A percentile compares a stretch with the other conserved stretches of the same genome.
Evolutionary conservation across 2,329 filamentous ascomycete species (phyloP).

Genomic region (Epichloe aotearoae): DNA sequence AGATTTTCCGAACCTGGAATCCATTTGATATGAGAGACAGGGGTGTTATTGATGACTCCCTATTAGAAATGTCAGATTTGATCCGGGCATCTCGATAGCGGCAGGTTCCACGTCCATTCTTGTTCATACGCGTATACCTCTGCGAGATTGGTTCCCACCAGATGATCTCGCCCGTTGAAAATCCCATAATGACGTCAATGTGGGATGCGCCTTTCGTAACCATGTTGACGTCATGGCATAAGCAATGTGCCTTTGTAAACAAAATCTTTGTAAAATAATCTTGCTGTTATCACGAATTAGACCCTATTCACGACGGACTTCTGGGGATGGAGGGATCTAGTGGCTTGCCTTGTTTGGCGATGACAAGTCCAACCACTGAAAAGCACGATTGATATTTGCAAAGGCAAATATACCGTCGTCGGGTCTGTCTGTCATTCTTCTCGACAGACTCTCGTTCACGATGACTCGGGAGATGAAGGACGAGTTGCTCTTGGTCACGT

Average conservation of each 20-base stretch:
- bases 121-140: conserved; percentile 89
- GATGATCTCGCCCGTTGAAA: conserved; percentile 91
- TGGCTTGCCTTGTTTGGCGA: conserved; percentile 51
- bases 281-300: conserved; percentile 37
- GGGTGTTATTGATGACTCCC: conserved; percentile 76
- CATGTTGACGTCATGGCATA: conserved; percentile 86
- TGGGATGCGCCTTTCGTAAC: conserved; percentile 68
- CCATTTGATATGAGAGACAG: conserved; percentile 83
- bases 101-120: conserved; percentile 50
- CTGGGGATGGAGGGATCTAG: not conserved
- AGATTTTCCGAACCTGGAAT: conserved; percentile 86
- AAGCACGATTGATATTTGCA: conserved; percentile 87
- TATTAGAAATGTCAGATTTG: conserved; percentile 18
- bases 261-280: conserved; percentile 92
- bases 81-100: not conserved
- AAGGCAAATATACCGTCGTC: conserved; percentile 77
- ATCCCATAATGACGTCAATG: conserved; percentile 87
- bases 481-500: conserved; percentile 96
- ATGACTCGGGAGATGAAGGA: conserved; percentile 97
- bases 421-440: conserved; percentile 66
- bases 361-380: conserved; percentile 89
- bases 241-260: conserved; percentile 89
- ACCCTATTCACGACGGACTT: not conserved
- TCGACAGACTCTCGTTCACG: conserved; percentile 67
- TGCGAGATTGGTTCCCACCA: conserved; percentile 98